A percentile compares a stretch with the other conserved stretches of the same genome.
Conservation (phyloP, 2,329 filamentous ascomycete genomes). For the Graphilbum fragrans region DNA sequence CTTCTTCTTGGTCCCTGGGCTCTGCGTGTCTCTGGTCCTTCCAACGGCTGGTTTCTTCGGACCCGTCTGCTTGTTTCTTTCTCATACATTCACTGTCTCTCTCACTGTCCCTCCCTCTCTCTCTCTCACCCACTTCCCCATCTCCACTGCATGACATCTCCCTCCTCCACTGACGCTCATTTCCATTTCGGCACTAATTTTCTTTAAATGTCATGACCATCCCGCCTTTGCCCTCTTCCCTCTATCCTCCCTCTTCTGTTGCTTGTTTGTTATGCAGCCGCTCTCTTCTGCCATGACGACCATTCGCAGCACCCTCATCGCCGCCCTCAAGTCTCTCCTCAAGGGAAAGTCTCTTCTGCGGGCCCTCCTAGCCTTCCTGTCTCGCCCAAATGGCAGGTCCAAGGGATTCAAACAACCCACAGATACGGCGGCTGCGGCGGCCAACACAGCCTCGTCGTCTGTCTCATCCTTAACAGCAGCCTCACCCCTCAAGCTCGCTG, state of each 20-base stretch:
- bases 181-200: too few species aligned
- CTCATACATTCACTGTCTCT: not conserved
- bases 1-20: too few species aligned
- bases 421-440: not conserved
- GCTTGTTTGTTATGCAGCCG: slow-evolving; percentile 27
- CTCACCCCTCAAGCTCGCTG: not conserved
- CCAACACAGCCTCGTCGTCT: not conserved
- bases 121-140: not conserved
- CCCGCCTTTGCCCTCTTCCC: not conserved
- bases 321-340: slow-evolving; percentile 45
- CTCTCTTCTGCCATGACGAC: slow-evolving; percentile 45
- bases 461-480: not conserved
- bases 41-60: too few species aligned
- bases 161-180: too few species aligned
- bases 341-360: slow-evolving; percentile 47
- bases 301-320: slow-evolving; percentile 40
- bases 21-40: too few species aligned
- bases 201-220: slow-evolving; percentile 3
- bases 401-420: not conserved
- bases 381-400: not conserved
- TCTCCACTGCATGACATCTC: too few species aligned
- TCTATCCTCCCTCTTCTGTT: not conserved
- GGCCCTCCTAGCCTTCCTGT: slow-evolving; percentile 42
- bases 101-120: not conserved
- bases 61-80: too few species aligned